These are phyloP conservation scores for Aspergillus sclerotioniger DNA, from an alignment of 495 filamentous ascomycete species.

Conservation along the genomic window DNA sequence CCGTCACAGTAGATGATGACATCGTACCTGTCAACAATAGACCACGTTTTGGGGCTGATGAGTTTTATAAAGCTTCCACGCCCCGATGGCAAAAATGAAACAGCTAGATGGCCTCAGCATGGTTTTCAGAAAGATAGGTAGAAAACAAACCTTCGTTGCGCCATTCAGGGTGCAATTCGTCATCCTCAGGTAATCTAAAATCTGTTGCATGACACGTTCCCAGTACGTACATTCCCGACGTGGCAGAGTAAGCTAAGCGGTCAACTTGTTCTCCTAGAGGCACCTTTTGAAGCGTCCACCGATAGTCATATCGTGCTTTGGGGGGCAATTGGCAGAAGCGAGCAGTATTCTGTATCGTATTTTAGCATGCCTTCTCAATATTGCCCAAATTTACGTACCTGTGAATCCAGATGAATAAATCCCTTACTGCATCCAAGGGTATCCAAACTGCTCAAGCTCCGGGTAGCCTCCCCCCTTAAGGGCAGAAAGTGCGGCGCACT, in stretches of 20 bases:
- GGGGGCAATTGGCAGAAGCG: constrained; percentile 65
- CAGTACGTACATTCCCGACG: constrained; percentile 71
- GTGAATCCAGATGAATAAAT: constrained; percentile 73
- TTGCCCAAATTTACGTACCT: constrained; percentile 29
- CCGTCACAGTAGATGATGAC: not conserved
- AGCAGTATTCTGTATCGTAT: constrained; percentile 51
- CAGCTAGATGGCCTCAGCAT: constrained; percentile 35
- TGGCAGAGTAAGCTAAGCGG: constrained; percentile 69
- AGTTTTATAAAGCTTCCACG: constrained; percentile 70
- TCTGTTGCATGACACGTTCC: constrained; percentile 62
- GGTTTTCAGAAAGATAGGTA: not conserved
- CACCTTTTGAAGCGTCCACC: constrained; percentile 69
- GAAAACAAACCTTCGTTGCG: constrained; percentile 58
- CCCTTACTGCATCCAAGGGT: constrained; percentile 69
- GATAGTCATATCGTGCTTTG: constrained; percentile 63
- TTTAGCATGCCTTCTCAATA: not conserved
- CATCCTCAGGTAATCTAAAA: constrained; percentile 80
- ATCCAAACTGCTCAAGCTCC: constrained; percentile 69
- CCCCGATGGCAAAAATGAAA: constrained; percentile 62
- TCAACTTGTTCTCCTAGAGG: constrained; percentile 68
- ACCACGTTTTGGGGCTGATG: constrained; percentile 70
- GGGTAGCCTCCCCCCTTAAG: constrained; percentile 61
- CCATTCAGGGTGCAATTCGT: constrained; percentile 81
- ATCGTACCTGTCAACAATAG: constrained; percentile 68
- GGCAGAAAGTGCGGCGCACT: constrained; percentile 71